phyloP scores from a whole-genome alignment of 208 protist species.

The Entamoeba invadens region DNA sequence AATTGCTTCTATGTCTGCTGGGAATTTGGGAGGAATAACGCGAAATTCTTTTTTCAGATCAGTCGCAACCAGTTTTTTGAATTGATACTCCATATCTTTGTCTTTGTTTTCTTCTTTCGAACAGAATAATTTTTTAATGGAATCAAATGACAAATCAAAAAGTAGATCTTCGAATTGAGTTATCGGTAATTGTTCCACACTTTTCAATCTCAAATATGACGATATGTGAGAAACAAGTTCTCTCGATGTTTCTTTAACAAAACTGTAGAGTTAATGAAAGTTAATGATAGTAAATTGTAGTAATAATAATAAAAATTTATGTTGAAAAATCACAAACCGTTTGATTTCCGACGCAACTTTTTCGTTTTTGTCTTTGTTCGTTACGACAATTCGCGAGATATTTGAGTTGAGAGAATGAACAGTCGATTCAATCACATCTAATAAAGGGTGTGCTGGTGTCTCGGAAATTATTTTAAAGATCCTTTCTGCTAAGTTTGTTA shows the following conservation, averaged over 20 bases:
- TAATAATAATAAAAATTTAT: too few relatives aligned
- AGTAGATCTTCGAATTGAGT: background rate
- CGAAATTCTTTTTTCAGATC: background rate
- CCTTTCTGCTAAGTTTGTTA: background rate
- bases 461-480: background rate
- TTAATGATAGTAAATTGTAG: too few relatives aligned
- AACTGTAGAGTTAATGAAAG: too few relatives aligned
- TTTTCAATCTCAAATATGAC: too few relatives aligned
- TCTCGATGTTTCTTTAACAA: too few relatives aligned
- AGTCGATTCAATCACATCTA: background rate
- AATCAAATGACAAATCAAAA: background rate
- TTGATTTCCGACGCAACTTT: background rate
- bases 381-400: background rate
- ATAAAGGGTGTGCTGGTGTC: background rate
- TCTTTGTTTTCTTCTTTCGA: background rate
- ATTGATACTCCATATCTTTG: background rate
- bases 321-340: background rate
- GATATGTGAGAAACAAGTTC: too few relatives aligned
- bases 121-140: background rate
- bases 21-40: background rate
- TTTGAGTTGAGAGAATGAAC: background rate
- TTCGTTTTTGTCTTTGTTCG: background rate
- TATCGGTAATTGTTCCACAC: too few relatives aligned
- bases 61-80: background rate
- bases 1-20: background rate